These are phyloP conservation scores for Tetraselmis striata DNA, from an alignment of 139 green algal genomes.

Conservation along the genomic window DNA sequence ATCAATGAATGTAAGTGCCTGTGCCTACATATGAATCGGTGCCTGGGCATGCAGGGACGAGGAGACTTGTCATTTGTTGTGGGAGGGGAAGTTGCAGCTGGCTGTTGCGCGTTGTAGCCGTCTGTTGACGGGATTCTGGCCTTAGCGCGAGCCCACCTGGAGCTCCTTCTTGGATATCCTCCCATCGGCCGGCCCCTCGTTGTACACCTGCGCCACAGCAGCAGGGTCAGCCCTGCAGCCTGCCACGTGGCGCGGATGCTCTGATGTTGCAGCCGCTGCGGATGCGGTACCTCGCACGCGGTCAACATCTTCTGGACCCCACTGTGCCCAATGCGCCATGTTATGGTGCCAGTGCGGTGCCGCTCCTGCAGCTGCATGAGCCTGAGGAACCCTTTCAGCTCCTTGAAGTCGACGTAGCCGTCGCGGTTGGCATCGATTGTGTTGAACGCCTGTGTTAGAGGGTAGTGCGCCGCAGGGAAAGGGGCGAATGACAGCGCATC, in stretches of 20 bases:
- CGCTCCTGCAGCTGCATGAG: neutral
- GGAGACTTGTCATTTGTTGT: too few species aligned
- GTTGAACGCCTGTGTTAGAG: neutral
- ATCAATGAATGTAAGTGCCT: too few species aligned
- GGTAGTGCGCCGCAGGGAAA: too few species aligned
- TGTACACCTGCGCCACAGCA: neutral
- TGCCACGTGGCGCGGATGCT: neutral
- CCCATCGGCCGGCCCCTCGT: neutral
- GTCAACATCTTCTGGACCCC: neutral
- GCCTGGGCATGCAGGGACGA: too few species aligned
- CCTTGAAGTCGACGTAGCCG: neutral
- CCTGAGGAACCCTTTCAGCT: neutral
- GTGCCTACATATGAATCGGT: too few species aligned
- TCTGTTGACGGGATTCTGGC: too few species aligned
- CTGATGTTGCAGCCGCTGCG: neutral
- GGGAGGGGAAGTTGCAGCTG: too few species aligned
- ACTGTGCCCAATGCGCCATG: neutral
- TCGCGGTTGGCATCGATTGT: neutral
- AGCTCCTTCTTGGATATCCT: conserved; percentile 14
- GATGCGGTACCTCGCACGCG: neutral
- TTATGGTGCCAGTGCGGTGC: neutral
- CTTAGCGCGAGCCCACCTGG: too few species aligned
- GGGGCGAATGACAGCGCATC: neutral
- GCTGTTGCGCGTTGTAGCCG: too few species aligned
- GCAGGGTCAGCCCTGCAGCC: neutral